phyloP scores from a whole-genome alignment of 768 basidiomycete genomes.

The Serendipita vermifera region DNA sequence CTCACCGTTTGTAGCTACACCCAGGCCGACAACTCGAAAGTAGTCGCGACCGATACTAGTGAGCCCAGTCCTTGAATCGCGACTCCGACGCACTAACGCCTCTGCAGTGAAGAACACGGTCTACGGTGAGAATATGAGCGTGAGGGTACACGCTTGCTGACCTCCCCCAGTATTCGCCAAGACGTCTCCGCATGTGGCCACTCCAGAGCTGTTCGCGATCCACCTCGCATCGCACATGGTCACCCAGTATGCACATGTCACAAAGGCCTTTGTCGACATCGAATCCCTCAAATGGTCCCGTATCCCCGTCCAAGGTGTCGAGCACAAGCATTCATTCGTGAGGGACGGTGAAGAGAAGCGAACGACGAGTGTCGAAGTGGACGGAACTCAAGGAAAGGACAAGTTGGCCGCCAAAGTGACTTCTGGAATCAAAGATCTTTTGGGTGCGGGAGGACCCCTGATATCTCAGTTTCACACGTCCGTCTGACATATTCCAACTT shows the following conservation, averaged over 20 bases:
- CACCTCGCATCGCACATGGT: conserved; percentile 78
- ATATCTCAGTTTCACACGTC: not conserved
- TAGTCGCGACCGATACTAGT: conserved; percentile 91
- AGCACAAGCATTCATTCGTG: conserved; percentile 69
- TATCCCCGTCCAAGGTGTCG: conserved; percentile 37
- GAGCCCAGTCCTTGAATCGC: conserved; percentile 22
- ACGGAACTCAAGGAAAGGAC: conserved; percentile 50
- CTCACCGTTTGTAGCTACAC: conserved; percentile 47
- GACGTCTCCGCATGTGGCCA: conserved; percentile 72
- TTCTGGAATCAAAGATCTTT: conserved; percentile 62
- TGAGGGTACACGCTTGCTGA: not conserved
- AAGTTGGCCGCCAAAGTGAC: conserved; percentile 47
- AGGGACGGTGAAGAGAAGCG: conserved; percentile 88
- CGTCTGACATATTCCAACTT: not conserved
- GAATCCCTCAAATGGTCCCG: conserved; percentile 79
- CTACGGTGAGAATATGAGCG: conserved; percentile 18
- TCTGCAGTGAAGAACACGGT: conserved; percentile 28
- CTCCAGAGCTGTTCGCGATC: conserved; percentile 73
- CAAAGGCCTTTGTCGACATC: conserved; percentile 54
- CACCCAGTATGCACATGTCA: conserved; percentile 63
- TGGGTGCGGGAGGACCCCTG: conserved; percentile 39
- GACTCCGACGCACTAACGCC: not conserved
- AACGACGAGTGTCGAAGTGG: conserved; percentile 51
- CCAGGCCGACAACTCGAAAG: conserved; percentile 70
- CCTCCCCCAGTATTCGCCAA: conserved; percentile 48